Evolutionary conservation across 2,329 filamentous ascomycete genomes (phyloP).

Genomic region (Colletotrichum cuscutae): DNA sequence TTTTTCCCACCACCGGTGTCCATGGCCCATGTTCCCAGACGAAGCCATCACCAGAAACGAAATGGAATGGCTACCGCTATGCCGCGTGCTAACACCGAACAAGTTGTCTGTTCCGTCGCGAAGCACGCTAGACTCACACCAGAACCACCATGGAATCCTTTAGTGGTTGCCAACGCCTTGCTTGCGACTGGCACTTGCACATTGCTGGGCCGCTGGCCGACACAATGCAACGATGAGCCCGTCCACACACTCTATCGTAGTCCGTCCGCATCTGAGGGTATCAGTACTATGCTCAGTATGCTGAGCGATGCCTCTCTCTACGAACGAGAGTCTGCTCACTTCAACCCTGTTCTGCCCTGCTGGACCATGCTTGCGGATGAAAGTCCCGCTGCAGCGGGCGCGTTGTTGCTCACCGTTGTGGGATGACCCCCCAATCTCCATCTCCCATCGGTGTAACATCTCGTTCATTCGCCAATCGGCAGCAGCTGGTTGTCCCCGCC

Average conservation of each 20-base stretch:
- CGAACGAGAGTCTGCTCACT: neutral
- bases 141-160: constrained; percentile 31
- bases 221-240: neutral
- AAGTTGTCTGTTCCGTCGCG: constrained; percentile 27
- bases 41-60: constrained; percentile 21
- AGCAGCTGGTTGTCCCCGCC: constrained; percentile 6
- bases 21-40: neutral
- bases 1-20: constrained; percentile 8
- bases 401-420: constrained; percentile 5
- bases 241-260: neutral
- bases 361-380: neutral
- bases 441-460: constrained; percentile 31
- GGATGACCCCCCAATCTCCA: constrained; percentile 16
- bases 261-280: neutral
- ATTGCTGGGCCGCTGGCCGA: constrained; percentile 14
- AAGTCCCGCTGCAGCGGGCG: neutral
- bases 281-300: neutral
- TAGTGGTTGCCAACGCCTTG: constrained; percentile 14
- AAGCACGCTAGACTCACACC: constrained; percentile 34
- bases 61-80: constrained; percentile 7
- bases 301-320: too few relatives aligned
- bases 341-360: neutral
- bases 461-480: constrained; percentile 35
- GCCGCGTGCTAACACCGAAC: constrained; percentile 29
- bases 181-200: constrained; percentile 7